Percentiles rank a stretch among this genome's conserved stretches.
phyloP scores from a whole-genome alignment of 768 basidiomycete species.

The Boletales sp. region DNA sequence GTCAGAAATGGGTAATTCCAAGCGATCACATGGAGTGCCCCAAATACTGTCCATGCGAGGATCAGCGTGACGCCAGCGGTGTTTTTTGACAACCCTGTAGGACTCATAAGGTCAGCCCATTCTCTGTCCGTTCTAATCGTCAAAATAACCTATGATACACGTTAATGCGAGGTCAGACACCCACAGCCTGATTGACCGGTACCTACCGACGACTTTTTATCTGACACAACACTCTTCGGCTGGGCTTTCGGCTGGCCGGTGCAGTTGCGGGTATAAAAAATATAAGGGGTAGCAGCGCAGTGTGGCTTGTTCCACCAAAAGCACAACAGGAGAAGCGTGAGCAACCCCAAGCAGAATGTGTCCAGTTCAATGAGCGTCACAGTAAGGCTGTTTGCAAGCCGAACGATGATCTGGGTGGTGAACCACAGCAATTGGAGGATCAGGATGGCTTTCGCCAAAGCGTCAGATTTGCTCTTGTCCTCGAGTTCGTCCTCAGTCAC shows the following conservation, averaged over 20 bases:
- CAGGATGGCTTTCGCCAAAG: neutral
- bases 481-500: neutral
- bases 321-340: neutral
- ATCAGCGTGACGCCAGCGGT: slow-evolving; percentile 23
- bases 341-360: neutral
- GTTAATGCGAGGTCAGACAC: no score
- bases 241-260: no score
- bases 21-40: no score
- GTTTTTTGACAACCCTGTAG: no score
- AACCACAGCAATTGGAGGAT: neutral
- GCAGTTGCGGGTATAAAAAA: no score
- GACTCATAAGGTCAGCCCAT: no score
- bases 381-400: neutral
- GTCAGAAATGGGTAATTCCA: no score
- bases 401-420: neutral
- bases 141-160: no score
- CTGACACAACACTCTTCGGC: no score
- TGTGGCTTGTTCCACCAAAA: slow-evolving; percentile 7
- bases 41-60: slow-evolving; percentile 33
- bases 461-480: neutral
- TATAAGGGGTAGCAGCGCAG: neutral
- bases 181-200: no score
- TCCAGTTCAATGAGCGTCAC: neutral
- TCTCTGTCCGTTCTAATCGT: no score
- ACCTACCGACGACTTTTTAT: no score